A percentile compares a stretch with the other conserved stretches of the same genome.
phyloP scores from a whole-genome alignment of 768 basidiomycete genomes.

The Leccinum olivaceopallidum region DNA sequence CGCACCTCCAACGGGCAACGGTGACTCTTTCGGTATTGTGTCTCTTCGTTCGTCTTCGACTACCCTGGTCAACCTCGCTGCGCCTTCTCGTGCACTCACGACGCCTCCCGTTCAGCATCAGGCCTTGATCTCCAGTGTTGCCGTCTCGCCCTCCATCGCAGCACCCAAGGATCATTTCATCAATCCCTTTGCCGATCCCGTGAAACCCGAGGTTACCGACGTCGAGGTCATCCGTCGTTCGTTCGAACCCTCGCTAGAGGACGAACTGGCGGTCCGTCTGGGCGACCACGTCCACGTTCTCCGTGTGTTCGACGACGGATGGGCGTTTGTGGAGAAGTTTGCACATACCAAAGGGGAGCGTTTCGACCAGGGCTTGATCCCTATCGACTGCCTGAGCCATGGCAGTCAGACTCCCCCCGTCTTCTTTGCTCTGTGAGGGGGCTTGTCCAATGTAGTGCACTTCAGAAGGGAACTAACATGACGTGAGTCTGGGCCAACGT shows the following conservation, averaged over 20 bases:
- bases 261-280: constrained; percentile 55
- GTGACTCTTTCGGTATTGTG: neutral
- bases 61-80: constrained; percentile 20
- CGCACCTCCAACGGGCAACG: neutral
- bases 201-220: constrained; percentile 35
- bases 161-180: constrained; percentile 17
- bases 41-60: constrained; percentile 18
- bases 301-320: constrained; percentile 66
- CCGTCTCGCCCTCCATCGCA: neutral
- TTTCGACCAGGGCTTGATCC: constrained; percentile 53
- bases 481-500: constrained; percentile 6
- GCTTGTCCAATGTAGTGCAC: neutral
- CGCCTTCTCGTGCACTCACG: constrained; percentile 19
- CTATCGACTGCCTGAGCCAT: constrained; percentile 65
- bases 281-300: constrained; percentile 57
- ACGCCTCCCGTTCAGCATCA: constrained; percentile 16
- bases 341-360: neutral
- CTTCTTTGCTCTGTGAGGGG: constrained; percentile 39
- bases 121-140: neutral
- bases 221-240: constrained; percentile 54
- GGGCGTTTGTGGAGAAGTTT: constrained; percentile 60
- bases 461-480: constrained; percentile 2
- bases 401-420: constrained; percentile 45
- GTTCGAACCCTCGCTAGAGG: constrained; percentile 54
- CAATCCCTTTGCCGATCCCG: constrained; percentile 39